Conservation (phyloP, 2,329 filamentous ascomycete species). For the Cladophialophora chaetospira region DNA sequence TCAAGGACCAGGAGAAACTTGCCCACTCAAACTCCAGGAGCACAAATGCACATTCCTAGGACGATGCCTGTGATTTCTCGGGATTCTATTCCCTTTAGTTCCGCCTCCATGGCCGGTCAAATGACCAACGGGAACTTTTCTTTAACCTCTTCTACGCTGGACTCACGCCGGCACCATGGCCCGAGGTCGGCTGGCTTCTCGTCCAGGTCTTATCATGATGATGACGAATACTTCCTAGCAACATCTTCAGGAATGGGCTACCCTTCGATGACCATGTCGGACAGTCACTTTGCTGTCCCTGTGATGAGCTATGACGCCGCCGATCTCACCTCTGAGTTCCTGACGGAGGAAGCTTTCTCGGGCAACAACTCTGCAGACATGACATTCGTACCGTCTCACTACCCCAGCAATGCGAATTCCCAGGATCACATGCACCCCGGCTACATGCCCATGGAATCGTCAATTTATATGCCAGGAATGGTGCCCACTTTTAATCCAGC, state of each 20-base stretch:
- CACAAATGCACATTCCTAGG: conserved; percentile 25
- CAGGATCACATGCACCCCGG: conserved; percentile 20
- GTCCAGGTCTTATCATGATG: conserved; percentile 16
- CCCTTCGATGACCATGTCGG: conserved; percentile 13
- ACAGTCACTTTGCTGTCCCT: conserved; percentile 12
- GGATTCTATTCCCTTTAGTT: conserved; percentile 21
- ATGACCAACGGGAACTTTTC: conserved; percentile 25
- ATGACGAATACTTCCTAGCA: conserved; percentile 22
- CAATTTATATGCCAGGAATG: conserved; percentile 16
- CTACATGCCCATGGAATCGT: conserved; percentile 22
- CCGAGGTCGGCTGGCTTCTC: conserved; percentile 3
- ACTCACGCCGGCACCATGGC: conserved; percentile 15
- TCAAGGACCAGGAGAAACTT: conserved; percentile 11
- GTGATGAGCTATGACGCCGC: conserved; percentile 16
- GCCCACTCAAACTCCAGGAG: conserved; percentile 16
- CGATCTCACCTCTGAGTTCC: conserved; percentile 24
- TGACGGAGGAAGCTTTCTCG: conserved; percentile 22
- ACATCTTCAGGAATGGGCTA: conserved; percentile 20
- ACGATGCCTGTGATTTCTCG: conserved; percentile 20
- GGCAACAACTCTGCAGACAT: conserved; percentile 9
- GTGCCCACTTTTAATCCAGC: conserved; percentile 15
- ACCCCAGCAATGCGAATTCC: conserved; percentile 14
- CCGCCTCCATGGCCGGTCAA: conserved; percentile 17
- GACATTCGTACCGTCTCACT: conserved; percentile 16
- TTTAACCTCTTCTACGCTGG: conserved; percentile 22